Conservation (phyloP, 805 yeast species). For the Lachancea kluyveri region DNA sequence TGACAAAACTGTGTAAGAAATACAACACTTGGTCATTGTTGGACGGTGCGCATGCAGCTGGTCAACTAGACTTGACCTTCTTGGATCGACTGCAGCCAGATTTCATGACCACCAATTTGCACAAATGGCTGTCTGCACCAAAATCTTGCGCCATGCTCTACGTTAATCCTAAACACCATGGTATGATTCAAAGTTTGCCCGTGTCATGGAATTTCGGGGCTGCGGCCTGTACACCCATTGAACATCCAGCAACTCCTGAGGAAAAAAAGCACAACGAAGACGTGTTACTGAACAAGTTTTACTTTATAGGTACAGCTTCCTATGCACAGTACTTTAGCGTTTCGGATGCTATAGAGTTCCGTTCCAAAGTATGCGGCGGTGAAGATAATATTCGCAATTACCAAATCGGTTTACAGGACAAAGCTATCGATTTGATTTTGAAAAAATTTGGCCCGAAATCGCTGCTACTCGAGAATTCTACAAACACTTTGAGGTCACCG, state of each 20-base stretch:
- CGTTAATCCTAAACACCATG: slow-evolving; percentile 46
- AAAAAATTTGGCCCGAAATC: slow-evolving; percentile 35
- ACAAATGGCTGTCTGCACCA: slow-evolving; percentile 63
- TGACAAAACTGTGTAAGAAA: slow-evolving; percentile 41
- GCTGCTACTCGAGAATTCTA: slow-evolving; percentile 25
- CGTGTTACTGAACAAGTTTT: slow-evolving; percentile 40
- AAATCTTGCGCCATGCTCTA: slow-evolving; percentile 54
- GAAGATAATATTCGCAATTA: slow-evolving; percentile 45
- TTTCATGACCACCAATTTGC: slow-evolving; percentile 55
- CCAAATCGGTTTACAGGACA: slow-evolving; percentile 38
- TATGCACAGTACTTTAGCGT: slow-evolving; percentile 39
- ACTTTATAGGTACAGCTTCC: slow-evolving; percentile 44
- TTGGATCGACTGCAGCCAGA: slow-evolving; percentile 45
- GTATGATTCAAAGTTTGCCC: slow-evolving; percentile 49
- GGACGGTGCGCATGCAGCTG: slow-evolving; percentile 72
- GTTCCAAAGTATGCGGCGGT: slow-evolving; percentile 47
- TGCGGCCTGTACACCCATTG: slow-evolving; percentile 7
- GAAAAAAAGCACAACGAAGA: slow-evolving; percentile 15
- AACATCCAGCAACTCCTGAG: slow-evolving; percentile 6
- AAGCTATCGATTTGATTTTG: slow-evolving; percentile 38
- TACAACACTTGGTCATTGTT: slow-evolving; percentile 47
- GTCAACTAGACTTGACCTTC: slow-evolving; percentile 40
- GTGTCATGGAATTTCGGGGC: slow-evolving; percentile 38
- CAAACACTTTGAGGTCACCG: slow-evolving; percentile 11
- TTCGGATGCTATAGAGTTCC: slow-evolving; percentile 47